These are phyloP conservation scores for Talaromyces marneffei DNA, from an alignment of 2,329 filamentous ascomycete species.

Conservation along the genomic window DNA sequence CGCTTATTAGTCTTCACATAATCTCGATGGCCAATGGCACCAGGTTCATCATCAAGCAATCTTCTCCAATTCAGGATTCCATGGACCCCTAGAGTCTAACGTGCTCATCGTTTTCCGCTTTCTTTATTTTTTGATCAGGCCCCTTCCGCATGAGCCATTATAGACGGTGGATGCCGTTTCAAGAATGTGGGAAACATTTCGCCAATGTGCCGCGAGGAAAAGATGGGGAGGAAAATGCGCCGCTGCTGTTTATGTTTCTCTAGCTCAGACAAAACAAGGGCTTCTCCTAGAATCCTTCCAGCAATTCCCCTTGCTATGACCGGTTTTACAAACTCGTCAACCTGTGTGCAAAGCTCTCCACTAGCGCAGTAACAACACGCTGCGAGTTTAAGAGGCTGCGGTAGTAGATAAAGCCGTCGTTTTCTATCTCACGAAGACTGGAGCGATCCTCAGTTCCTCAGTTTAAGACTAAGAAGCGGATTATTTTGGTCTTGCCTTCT, in stretches of 20 bases:
- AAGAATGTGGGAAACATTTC: slow-evolving; percentile 55
- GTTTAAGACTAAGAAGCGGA: not conserved
- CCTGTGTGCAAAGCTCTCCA: not conserved
- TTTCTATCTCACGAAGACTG: not conserved
- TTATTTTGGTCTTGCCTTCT: not conserved
- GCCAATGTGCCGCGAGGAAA: slow-evolving; percentile 52
- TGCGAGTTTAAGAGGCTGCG: not conserved
- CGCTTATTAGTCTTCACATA: not conserved
- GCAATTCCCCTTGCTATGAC: not conserved
- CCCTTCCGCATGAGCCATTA: not conserved
- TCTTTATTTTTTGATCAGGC: not conserved
- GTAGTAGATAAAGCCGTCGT: not conserved
- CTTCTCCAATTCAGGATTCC: not conserved
- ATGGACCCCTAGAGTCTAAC: too few species aligned
- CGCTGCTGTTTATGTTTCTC: slow-evolving; percentile 68
- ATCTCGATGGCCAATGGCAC: not conserved
- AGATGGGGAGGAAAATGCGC: slow-evolving; percentile 59
- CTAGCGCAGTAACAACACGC: not conserved
- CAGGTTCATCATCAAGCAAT: not conserved
- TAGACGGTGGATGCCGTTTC: not conserved
- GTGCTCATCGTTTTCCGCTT: not conserved
- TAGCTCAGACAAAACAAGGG: slow-evolving; percentile 66
- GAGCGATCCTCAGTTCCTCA: not conserved
- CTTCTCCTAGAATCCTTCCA: slow-evolving; percentile 22
- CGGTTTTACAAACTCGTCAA: not conserved